These are phyloP conservation scores for Podospora comata DNA, from an alignment of 495 filamentous ascomycete genomes.

Conservation along the genomic window DNA sequence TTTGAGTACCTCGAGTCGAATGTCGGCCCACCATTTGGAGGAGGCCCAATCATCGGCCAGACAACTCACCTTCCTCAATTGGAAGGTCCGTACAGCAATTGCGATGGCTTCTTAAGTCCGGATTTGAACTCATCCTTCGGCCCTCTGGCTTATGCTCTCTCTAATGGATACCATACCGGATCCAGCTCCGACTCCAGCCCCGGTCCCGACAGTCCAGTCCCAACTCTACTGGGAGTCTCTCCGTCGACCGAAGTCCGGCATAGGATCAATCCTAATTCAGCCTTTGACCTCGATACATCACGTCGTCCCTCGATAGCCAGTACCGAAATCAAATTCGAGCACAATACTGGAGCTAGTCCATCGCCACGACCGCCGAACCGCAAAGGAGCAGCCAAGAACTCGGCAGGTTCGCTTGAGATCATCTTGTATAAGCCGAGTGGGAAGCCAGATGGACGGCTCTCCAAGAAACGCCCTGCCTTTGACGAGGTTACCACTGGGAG, in stretches of 20 bases:
- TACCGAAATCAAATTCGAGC: neutral
- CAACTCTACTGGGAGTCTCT: neutral
- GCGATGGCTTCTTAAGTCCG: neutral
- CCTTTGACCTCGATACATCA: neutral
- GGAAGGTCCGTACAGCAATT: neutral
- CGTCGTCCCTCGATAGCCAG: neutral
- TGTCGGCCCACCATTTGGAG: neutral
- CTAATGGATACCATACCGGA: neutral
- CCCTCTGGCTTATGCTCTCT: neutral
- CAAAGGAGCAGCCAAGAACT: neutral
- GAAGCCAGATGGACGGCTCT: constrained; percentile 2
- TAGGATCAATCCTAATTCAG: neutral
- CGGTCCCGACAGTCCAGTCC: neutral
- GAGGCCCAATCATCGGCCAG: neutral
- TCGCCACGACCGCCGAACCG: neutral
- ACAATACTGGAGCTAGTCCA: neutral
- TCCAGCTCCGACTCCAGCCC: neutral
- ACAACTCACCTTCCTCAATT: neutral
- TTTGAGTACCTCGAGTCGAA: neutral
- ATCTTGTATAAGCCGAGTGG: constrained; percentile 22
- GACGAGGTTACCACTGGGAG: constrained; percentile 8
- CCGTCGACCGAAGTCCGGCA: neutral
- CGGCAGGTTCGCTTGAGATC: constrained; percentile 13
- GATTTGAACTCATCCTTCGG: neutral
- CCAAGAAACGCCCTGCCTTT: constrained; percentile 20